phyloP scores from a whole-genome alignment of 2,329 filamentous ascomycete genomes.

The Purpureocillium lavendulum region DNA sequence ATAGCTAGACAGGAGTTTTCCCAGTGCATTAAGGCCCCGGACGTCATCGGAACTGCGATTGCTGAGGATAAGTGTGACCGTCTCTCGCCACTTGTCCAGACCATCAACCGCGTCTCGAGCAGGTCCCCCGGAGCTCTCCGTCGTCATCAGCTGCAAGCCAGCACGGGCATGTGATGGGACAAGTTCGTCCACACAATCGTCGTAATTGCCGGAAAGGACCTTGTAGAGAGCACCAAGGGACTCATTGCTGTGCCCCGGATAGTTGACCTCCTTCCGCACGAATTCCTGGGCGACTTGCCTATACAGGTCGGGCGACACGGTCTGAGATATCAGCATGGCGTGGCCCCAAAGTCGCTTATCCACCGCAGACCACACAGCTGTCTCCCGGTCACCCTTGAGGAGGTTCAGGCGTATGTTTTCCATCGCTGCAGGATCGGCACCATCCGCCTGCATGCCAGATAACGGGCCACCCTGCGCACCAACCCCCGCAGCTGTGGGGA shows the following conservation, averaged over 20 bases:
- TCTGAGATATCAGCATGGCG: constrained; percentile 79
- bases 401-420: constrained; percentile 67
- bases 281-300: constrained; percentile 94
- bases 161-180: constrained; percentile 88
- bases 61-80: constrained; percentile 73
- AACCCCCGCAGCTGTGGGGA: constrained; percentile 14
- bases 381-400: constrained; percentile 74
- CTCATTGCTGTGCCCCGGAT: constrained; percentile 69
- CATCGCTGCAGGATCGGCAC: constrained; percentile 59
- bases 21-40: constrained; percentile 69
- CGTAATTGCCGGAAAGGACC: constrained; percentile 85
- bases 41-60: constrained; percentile 79
- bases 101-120: constrained; percentile 72
- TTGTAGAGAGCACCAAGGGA: constrained; percentile 88
- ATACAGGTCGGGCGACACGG: constrained; percentile 74
- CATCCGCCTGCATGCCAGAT: constrained; percentile 47
- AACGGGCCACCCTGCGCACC: constrained; percentile 15
- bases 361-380: constrained; percentile 86
- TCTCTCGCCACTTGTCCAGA: constrained; percentile 90
- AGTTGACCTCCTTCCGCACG: constrained; percentile 87
- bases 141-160: constrained; percentile 83
- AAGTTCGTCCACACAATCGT: constrained; percentile 92
- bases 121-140: constrained; percentile 50
- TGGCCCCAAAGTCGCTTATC: constrained; percentile 95
- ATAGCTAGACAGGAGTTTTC: constrained; percentile 75